Conservation (phyloP, 1,284 basidiomycete species). For the Sporisorium graminicola region DNA sequence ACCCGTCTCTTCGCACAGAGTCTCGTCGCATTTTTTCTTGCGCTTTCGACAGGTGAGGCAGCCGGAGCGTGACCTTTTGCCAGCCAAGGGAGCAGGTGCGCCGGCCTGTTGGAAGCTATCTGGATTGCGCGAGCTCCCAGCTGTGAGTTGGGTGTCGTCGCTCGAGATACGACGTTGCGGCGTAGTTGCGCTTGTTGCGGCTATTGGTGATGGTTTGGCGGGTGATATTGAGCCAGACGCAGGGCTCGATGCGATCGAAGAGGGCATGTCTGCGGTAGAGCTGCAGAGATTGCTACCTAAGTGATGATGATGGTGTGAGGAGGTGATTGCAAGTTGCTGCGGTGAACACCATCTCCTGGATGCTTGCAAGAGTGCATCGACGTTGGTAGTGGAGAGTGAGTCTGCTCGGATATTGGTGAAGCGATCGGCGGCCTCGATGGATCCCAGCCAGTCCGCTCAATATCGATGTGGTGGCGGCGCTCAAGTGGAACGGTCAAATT, state of each 20-base stretch:
- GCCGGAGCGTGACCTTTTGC: conserved; percentile 40
- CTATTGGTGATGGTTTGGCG: background rate
- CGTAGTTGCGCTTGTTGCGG: background rate
- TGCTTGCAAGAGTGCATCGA: conserved; percentile 1
- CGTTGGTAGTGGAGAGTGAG: background rate
- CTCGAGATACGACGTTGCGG: background rate
- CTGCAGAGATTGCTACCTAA: background rate
- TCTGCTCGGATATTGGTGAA: background rate
- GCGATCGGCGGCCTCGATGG: background rate
- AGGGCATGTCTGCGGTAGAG: background rate
- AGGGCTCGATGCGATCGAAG: background rate
- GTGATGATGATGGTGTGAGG: background rate
- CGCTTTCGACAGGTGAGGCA: conserved; percentile 48
- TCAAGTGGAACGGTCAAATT: background rate
- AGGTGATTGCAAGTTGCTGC: too few species aligned
- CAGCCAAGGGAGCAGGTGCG: conserved; percentile 15
- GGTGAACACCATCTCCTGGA: background rate
- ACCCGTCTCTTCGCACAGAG: conserved; percentile 41
- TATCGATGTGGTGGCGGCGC: background rate
- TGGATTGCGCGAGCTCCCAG: background rate
- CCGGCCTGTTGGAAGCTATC: conserved; percentile 1
- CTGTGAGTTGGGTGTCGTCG: background rate
- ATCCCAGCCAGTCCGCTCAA: too few species aligned
- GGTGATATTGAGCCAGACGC: conserved; percentile 3
- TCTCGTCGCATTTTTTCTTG: conserved; percentile 52